A percentile compares a stretch with the other conserved stretches of the same genome.
Evolutionary conservation across 2,329 filamentous ascomycete species (phyloP).

Genomic region (Clonostachys sp.): DNA sequence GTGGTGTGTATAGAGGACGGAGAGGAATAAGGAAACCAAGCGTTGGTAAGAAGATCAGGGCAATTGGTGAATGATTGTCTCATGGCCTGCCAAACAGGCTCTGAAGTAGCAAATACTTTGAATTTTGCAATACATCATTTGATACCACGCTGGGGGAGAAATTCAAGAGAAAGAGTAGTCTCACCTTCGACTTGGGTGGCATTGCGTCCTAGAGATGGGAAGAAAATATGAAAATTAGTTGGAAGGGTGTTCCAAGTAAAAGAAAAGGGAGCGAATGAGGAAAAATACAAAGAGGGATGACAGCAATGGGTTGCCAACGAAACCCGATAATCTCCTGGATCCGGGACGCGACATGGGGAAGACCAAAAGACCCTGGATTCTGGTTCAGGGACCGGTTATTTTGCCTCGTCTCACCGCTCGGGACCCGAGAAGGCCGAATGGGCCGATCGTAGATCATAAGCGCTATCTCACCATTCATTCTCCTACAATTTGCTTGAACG

Average conservation of each 20-base stretch:
- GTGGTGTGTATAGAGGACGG: not conserved
- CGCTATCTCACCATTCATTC: too few relatives aligned
- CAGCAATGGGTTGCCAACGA: too few relatives aligned
- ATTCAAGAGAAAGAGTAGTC: constrained; percentile 21
- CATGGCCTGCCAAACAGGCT: constrained; percentile 80
- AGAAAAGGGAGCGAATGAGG: not conserved
- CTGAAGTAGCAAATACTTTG: constrained; percentile 99
- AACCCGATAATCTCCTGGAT: too few relatives aligned
- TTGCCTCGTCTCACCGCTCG: too few relatives aligned
- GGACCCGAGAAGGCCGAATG: too few relatives aligned
- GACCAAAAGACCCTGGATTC: too few relatives aligned
- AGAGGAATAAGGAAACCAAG: not conserved
- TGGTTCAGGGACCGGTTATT: too few relatives aligned
- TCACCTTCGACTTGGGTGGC: constrained; percentile 62
- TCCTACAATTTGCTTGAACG: too few relatives aligned
- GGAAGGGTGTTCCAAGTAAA: not conserved
- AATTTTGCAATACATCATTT: constrained; percentile 87
- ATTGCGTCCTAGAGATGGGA: not conserved
- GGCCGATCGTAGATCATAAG: too few relatives aligned
- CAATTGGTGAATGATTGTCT: constrained; percentile 91
- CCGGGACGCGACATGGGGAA: too few relatives aligned
- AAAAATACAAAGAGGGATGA: not conserved
- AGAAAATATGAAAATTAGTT: not conserved
- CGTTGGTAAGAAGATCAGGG: constrained; percentile 58
- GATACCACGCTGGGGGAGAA: not conserved